phyloP scores from a whole-genome alignment of 108 stramenopile species.

The Nitzschia sp. region DNA sequence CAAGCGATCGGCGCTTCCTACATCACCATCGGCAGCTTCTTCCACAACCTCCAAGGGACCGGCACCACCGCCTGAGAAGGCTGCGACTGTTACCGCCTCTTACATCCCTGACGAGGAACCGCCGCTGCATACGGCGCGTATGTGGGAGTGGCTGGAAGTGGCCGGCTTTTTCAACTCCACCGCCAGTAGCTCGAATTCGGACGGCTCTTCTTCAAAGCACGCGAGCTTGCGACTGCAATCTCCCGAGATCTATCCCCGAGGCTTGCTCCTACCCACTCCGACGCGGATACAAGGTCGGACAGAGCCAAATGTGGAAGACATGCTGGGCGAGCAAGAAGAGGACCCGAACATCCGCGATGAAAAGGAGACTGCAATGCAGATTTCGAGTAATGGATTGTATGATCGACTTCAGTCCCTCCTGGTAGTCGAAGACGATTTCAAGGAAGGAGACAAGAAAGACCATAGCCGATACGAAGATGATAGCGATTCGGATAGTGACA shows the following conservation, averaged over 20 bases:
- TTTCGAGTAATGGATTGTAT: slow-evolving; percentile 34
- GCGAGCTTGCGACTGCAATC: slow-evolving; percentile 13
- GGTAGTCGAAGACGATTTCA: slow-evolving; percentile 56
- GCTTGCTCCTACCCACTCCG: slow-evolving; percentile 11
- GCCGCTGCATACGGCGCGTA: slow-evolving; percentile 20
- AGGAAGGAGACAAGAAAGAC: slow-evolving; percentile 30
- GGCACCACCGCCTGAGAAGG: background rate
- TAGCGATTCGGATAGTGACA: slow-evolving; percentile 15
- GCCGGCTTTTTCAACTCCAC: slow-evolving; percentile 15
- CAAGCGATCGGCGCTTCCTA: slow-evolving; percentile 7
- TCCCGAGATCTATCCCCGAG: slow-evolving; percentile 26
- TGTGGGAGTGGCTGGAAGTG: slow-evolving; percentile 29
- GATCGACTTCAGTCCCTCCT: slow-evolving; percentile 69
- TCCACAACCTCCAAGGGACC: background rate
- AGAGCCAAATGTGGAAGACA: background rate
- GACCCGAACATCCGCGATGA: background rate
- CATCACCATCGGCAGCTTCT: background rate
- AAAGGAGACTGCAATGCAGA: background rate
- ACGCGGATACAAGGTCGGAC: slow-evolving; percentile 11
- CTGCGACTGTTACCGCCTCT: background rate
- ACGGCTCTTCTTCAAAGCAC: too few relatives aligned
- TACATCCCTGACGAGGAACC: slow-evolving; percentile 15
- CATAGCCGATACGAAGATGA: slow-evolving; percentile 19
- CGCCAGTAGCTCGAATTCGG: slow-evolving; percentile 1
- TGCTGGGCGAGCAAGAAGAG: background rate